Evolutionary conservation across 2,329 filamentous ascomycete genomes (phyloP).

Genomic region (Ophiostoma montium): DNA sequence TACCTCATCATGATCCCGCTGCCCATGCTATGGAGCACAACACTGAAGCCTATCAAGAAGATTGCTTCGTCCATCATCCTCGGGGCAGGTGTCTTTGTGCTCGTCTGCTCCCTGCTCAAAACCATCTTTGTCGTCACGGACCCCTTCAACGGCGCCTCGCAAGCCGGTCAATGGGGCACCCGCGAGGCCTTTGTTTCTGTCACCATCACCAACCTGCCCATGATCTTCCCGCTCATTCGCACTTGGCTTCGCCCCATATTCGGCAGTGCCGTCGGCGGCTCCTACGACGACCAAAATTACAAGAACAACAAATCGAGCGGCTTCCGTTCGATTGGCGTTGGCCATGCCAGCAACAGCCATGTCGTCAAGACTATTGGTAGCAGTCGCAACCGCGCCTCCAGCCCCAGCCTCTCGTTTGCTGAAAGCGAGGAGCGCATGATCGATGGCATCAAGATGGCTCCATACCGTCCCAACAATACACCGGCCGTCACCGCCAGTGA

Average conservation of each 20-base stretch:
- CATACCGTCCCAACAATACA: constrained; percentile 15
- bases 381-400: constrained; percentile 24
- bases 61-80: constrained; percentile 21
- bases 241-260: constrained; percentile 24
- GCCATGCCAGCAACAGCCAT: constrained; percentile 17
- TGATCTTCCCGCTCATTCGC: constrained; percentile 28
- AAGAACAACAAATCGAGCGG: constrained; percentile 20
- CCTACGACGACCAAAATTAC: constrained; percentile 24
- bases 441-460: constrained; percentile 27
- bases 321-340: constrained; percentile 27
- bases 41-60: constrained; percentile 21
- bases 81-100: constrained; percentile 22
- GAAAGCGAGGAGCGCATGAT: constrained; percentile 31
- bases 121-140: constrained; percentile 21
- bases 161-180: constrained; percentile 22
- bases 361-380: constrained; percentile 14
- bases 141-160: constrained; percentile 20
- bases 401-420: constrained; percentile 15
- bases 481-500: background rate
- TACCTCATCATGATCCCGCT: constrained; percentile 41
- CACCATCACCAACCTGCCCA: constrained; percentile 25
- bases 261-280: constrained; percentile 19
- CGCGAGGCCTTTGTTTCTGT: constrained; percentile 27
- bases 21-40: constrained; percentile 26
- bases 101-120: constrained; percentile 22